phyloP scores from a whole-genome alignment of 2,329 filamentous ascomycete species.

The Didymella pomorum region DNA sequence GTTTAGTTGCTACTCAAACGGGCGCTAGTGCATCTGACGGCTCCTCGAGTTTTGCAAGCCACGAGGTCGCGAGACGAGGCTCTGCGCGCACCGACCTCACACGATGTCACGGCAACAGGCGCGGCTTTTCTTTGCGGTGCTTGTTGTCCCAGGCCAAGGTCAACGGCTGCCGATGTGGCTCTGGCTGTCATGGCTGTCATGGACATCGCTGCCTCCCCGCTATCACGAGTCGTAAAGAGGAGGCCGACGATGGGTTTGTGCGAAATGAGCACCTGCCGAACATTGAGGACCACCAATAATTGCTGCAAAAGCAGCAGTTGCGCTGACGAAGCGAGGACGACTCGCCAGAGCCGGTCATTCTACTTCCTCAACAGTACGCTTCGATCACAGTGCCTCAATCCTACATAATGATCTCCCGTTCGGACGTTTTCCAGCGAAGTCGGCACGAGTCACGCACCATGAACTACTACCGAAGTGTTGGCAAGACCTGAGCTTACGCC shows the following conservation, averaged over 20 bases:
- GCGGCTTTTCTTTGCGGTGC: constrained; percentile 13
- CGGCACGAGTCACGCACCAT: constrained; percentile 11
- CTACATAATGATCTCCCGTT: not conserved
- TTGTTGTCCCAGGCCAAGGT: constrained; percentile 8
- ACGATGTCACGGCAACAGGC: constrained; percentile 10
- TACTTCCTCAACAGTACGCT: not conserved
- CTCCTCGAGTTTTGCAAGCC: constrained; percentile 18
- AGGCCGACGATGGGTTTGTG: constrained; percentile 1
- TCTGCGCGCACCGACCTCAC: constrained; percentile 11
- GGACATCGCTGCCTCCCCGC: constrained; percentile 14
- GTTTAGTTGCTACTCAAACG: constrained; percentile 1
- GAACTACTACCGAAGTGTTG: constrained; percentile 18
- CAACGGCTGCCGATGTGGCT: not conserved
- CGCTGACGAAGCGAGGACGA: not conserved
- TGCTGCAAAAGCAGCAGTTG: not conserved
- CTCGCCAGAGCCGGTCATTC: not conserved
- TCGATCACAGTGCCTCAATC: constrained; percentile 4
- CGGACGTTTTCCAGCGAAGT: not conserved
- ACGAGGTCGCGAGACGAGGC: constrained; percentile 21
- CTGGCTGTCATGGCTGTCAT: constrained; percentile 18
- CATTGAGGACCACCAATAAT: not conserved
- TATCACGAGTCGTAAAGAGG: constrained; percentile 13
- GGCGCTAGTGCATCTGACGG: constrained; percentile 8
- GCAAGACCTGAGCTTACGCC: constrained; percentile 27
- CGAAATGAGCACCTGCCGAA: constrained; percentile 4